Base-by-base conservation (phyloP, 1,284 basidiomycete genomes). In the Cutaneotrichosporon sp. region DNA sequence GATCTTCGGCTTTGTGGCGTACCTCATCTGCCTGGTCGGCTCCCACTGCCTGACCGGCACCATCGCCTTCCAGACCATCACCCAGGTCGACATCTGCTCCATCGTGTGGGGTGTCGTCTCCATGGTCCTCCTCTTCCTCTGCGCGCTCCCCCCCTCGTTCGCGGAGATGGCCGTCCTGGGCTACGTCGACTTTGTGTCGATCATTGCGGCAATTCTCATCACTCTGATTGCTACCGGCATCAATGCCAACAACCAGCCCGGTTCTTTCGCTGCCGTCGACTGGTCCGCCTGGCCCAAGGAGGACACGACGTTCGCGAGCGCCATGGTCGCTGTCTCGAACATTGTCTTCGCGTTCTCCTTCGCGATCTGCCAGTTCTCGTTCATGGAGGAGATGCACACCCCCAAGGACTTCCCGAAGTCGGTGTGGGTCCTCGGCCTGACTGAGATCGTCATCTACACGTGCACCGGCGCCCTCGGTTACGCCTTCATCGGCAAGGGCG, bases 181-280 rank as follows among this genome's bases (percentile, higher is more conserved):
- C 24, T 79, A 74, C 72, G 58, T 74, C 29, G 77, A 74, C 20
- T 70, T 77, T 60, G 66, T 72, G n/a, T 71, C 69, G 13, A 70
- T 77, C 57, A 11, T 36, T 38, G 47, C 53, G 9, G 70, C 73
- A 33, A 68, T 74, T 43, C 56, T 74, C 46, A 69, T 72, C 58
- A 67, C 72, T 58, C 69, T 70, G 49, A 69, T 75, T 54, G 72
- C 74, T 5, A 69, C 73, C 16, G 72, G 69, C 5, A 65, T 76
- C 29, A 38, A 68, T 6, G 54, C 60, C 24, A 31, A 59, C 60
- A 31, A 25, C 24, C 29, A 51, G 47, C 25, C 3, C 4, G 53
- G 59, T 6, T 42, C 69, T 69, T 5, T 66, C 59, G n/a, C 73
- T 68, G 7, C 77, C 71, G 38, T 52, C 53, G 43, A 67, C 59